A percentile compares a stretch with the other conserved stretches of the same genome.
These are phyloP conservation scores for Linnemannia schmuckeri DNA, from an alignment of 192 early-diverging fungal genomes.

Conservation along the genomic window DNA sequence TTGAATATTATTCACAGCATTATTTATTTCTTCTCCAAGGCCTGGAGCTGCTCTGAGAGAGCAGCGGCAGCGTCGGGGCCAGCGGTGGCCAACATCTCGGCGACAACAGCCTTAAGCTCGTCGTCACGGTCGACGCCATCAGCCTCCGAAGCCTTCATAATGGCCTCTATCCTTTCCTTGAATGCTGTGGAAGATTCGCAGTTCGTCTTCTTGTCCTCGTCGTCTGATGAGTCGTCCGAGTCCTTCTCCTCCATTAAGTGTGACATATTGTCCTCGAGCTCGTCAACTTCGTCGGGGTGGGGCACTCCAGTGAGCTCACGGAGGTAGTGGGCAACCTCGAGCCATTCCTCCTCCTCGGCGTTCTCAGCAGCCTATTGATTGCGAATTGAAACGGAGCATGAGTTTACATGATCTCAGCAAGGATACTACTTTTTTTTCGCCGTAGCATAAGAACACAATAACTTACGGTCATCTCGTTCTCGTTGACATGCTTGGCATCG, in stretches of 20 bases:
- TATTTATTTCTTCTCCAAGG: slow-evolving; percentile 7
- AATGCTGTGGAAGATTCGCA: slow-evolving; percentile 27
- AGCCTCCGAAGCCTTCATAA: slow-evolving; percentile 69
- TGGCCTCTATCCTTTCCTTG: slow-evolving; percentile 67
- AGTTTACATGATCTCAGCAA: background rate
- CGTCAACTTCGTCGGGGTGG: slow-evolving; percentile 58
- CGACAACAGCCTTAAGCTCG: slow-evolving; percentile 69
- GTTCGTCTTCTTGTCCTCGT: slow-evolving; percentile 42
- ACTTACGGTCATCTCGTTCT: slow-evolving; percentile 68
- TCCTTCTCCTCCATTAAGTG: slow-evolving; percentile 41
- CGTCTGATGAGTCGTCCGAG: slow-evolving; percentile 25
- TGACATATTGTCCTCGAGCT: slow-evolving; percentile 39
- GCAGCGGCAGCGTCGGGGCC: slow-evolving; percentile 19
- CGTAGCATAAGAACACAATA: background rate
- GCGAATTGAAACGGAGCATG: background rate
- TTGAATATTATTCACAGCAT: background rate
- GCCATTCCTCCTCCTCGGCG: slow-evolving; percentile 74
- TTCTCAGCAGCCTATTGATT: slow-evolving; percentile 58
- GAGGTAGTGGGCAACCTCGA: slow-evolving; percentile 74
- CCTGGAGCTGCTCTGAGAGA: slow-evolving; percentile 37
- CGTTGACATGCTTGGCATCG: slow-evolving; percentile 71
- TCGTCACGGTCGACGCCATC: slow-evolving; percentile 69
- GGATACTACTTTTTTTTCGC: too few species aligned
- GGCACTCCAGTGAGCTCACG: slow-evolving; percentile 67
- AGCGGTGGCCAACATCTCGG: slow-evolving; percentile 50